phyloP scores from a whole-genome alignment of 2,329 filamentous ascomycete species.

The Cladosporium velox region DNA sequence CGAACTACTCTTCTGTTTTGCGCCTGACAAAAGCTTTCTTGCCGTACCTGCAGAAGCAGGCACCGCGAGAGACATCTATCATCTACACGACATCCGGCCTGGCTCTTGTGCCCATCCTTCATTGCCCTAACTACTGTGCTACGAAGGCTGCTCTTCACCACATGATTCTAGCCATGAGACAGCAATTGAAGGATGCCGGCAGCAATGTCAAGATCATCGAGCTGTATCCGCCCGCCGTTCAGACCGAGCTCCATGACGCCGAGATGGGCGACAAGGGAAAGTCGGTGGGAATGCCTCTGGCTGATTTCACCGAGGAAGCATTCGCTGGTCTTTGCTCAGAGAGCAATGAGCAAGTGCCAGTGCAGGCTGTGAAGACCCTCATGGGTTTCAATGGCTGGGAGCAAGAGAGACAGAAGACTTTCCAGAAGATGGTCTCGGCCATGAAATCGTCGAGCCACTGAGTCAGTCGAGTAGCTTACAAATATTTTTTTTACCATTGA shows the following conservation, averaged over 20 bases:
- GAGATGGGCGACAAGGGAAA: slow-evolving; percentile 48
- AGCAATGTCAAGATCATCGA: slow-evolving; percentile 57
- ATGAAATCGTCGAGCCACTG: slow-evolving; percentile 15
- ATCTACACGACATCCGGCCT: slow-evolving; percentile 55
- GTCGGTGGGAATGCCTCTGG: slow-evolving; percentile 56
- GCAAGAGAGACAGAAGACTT: slow-evolving; percentile 48
- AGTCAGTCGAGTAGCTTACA: too few relatives aligned
- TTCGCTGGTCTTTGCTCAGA: slow-evolving; percentile 47
- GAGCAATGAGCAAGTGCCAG: slow-evolving; percentile 55
- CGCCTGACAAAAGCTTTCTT: slow-evolving; percentile 54
- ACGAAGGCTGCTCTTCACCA: slow-evolving; percentile 59
- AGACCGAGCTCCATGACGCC: slow-evolving; percentile 58
- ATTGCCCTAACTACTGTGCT: slow-evolving; percentile 56
- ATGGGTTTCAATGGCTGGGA: slow-evolving; percentile 48
- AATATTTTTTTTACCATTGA: too few relatives aligned
- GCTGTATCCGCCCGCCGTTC: slow-evolving; percentile 57
- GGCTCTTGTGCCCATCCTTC: slow-evolving; percentile 51
- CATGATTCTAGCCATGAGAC: slow-evolving; percentile 54
- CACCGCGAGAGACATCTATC: slow-evolving; percentile 44
- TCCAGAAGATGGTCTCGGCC: slow-evolving; percentile 34
- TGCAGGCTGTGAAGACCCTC: slow-evolving; percentile 49
- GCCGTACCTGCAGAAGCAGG: slow-evolving; percentile 51
- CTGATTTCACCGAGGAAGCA: slow-evolving; percentile 54
- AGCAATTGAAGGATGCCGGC: slow-evolving; percentile 50
- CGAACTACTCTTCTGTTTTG: slow-evolving; percentile 54